Conservation (phyloP, 805 yeast species). For the Metschnikowia lachancei region DNA sequence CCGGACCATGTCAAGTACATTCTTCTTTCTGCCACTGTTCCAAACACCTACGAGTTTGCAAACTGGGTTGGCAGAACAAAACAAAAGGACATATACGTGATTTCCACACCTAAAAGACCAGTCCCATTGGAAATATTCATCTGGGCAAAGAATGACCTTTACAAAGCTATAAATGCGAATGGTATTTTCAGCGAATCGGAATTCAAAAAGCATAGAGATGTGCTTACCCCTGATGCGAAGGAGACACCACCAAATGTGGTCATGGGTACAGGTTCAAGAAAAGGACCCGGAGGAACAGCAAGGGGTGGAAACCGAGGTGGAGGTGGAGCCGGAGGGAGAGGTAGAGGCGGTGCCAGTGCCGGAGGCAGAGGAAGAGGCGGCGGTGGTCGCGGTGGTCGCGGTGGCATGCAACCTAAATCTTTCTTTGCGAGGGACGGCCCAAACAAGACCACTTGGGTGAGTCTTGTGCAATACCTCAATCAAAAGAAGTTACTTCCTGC, state of each 20-base stretch:
- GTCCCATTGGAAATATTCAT: conserved; percentile 86
- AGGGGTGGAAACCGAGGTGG: conserved; percentile 40
- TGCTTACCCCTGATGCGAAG: conserved; percentile 41
- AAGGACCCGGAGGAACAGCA: conserved; percentile 44
- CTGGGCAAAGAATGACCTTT: conserved; percentile 75
- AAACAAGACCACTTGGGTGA: conserved; percentile 73
- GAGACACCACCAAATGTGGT: conserved; percentile 35
- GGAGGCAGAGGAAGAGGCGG: conserved; percentile 13
- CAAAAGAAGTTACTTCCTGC: conserved; percentile 78
- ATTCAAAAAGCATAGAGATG: conserved; percentile 57
- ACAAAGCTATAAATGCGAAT: conserved; percentile 70
- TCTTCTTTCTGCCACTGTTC: conserved; percentile 92
- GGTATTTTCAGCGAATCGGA: conserved; percentile 66
- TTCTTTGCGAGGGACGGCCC: conserved; percentile 58
- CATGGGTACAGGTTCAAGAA: conserved; percentile 42
- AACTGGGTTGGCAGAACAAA: conserved; percentile 98
- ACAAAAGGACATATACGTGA: conserved; percentile 92
- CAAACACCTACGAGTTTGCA: conserved; percentile 97
- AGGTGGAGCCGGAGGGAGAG: conserved; percentile 17
- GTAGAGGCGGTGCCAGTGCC: conserved; percentile 20
- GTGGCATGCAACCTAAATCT: conserved; percentile 30
- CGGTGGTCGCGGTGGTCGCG: conserved; percentile 24
- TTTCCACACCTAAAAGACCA: conserved; percentile 94
- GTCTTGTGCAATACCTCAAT: conserved; percentile 67
- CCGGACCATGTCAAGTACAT: conserved; percentile 95